Percentiles rank a stretch among this genome's conserved stretches.
Evolutionary conservation across 306 rosid genomes (phyloP).

Genomic region (Comarum palustre): DNA sequence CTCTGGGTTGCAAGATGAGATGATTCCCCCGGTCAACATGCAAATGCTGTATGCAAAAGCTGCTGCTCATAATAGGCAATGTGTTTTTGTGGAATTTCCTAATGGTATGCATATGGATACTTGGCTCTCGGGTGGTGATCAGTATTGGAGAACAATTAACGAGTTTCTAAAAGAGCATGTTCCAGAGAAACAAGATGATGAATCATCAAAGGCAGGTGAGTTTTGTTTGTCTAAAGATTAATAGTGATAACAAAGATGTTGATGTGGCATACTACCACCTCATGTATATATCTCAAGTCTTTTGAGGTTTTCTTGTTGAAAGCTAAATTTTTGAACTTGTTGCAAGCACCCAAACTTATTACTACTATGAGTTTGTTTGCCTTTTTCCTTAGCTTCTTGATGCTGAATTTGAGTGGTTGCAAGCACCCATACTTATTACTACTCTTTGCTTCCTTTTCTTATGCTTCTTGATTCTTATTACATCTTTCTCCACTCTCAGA

Average conservation of each 20-base stretch:
- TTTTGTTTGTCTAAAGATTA: not conserved
- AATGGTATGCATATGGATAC: conserved; percentile 99
- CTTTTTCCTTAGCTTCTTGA: not conserved
- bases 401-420: conserved; percentile 5
- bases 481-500: conserved; percentile 61
- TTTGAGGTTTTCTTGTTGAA: not conserved
- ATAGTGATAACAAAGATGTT: not conserved
- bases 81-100: conserved; percentile 79
- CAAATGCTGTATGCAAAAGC: conserved; percentile 92
- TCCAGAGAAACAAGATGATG: conserved; percentile 46
- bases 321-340: not conserved
- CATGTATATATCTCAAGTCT: not conserved
- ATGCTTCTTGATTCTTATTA: conserved; percentile 25
- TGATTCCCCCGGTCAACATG: conserved; percentile 94
- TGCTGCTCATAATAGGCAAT: conserved; percentile 70
- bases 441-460: not conserved
- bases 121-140: conserved; percentile 88
- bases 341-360: not conserved
- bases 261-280: not conserved
- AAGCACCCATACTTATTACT: not conserved
- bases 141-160: conserved; percentile 79
- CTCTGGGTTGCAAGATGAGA: conserved; percentile 96
- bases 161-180: conserved; percentile 61
- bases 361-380: not conserved
- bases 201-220: conserved; percentile 48